Percentiles rank a stretch among this genome's conserved stretches.
Conservation (phyloP, 148 eudicot species). For the Polygonum maritimum region DNA sequence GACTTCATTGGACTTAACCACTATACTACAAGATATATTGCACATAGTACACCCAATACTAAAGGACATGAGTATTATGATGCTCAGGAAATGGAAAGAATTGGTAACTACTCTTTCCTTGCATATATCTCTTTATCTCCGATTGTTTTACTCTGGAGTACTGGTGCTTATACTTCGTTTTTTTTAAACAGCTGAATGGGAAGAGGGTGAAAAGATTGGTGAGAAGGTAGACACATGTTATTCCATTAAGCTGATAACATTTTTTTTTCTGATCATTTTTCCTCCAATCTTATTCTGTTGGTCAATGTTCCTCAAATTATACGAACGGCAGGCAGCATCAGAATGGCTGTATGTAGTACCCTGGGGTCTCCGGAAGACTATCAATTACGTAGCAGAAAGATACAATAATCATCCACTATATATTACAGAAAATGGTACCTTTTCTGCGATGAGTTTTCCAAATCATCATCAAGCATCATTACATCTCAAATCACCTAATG, state of each 20-base stretch:
- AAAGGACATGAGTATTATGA: slow-evolving; percentile 39
- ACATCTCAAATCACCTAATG: not conserved
- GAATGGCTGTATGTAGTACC: slow-evolving; percentile 83
- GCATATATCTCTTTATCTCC: not conserved
- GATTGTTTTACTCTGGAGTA: not conserved
- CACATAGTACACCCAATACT: slow-evolving; percentile 26
- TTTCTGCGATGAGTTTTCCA: not conserved
- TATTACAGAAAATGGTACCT: slow-evolving; percentile 68
- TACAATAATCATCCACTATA: slow-evolving; percentile 63
- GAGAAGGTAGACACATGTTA: slow-evolving; percentile 44
- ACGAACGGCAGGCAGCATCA: slow-evolving; percentile 67
- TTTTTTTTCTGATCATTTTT: not conserved
- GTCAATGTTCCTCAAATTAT: not conserved
- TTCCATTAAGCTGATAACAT: not conserved
- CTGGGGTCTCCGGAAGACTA: slow-evolving; percentile 65
- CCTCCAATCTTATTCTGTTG: not conserved
- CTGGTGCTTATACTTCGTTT: slow-evolving; percentile 12
- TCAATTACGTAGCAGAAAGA: slow-evolving; percentile 38
- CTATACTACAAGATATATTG: slow-evolving; percentile 65
- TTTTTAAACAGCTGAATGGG: slow-evolving; percentile 61
- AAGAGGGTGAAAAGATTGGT: slow-evolving; percentile 58
- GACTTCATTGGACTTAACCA: slow-evolving; percentile 77
- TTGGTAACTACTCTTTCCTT: slow-evolving; percentile 33
- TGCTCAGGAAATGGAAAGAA: slow-evolving; percentile 51
- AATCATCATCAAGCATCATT: not conserved